Evolutionary conservation across 2,329 filamentous ascomycete genomes (phyloP), one percentile per base, ranked within the genome.

Genomic region (Scedosporium apiospermum): DNA sequence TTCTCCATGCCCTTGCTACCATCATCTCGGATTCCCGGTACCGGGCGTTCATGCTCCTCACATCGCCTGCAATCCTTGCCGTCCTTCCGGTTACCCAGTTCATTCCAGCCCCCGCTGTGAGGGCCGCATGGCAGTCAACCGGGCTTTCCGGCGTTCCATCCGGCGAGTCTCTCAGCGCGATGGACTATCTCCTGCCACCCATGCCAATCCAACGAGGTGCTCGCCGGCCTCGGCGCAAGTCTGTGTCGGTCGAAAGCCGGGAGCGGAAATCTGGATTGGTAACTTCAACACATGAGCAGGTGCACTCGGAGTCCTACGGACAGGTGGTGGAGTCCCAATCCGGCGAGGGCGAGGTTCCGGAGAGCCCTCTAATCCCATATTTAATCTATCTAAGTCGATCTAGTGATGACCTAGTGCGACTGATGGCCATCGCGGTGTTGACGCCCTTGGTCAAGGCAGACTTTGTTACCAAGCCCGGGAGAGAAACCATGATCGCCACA

Each of bases 21-120:
- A 88, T 97, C 58, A 83, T 96, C 59, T 83, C 87, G 65, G 85
- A 90, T 68, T 97, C 93, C 0, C 88, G 87, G 67, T 90, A 88
- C 73, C 85, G 91, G 62, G 87, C 90, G 9, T 88, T 88, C 66
- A 84, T 90, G 68, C 81, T 90, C 58, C 75, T 88, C 53, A 87
- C 83, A 64, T 88, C 88, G 1, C 88, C 88, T 1, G 82, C 85
- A 0, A 84, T 92, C 49, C 75, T 90, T 63, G 84, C 87, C 21
- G 82, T 90, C 10, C 89, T 91, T 65, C 88, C 88, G 2, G 79
- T 80, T 53, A 74, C 82, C 46, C 82, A 83, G 53, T 82, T 60
- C 23, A 46, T 44, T 30, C 53, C 61, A 18, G 14, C 58, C 16
- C 49, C 55, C 10, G 42, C 44, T 16, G 61, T 60, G 12, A 46